Percentiles rank a stretch among this genome's conserved stretches.
phyloP scores from a whole-genome alignment of 768 basidiomycete species.

The Tephrocybe sp. region DNA sequence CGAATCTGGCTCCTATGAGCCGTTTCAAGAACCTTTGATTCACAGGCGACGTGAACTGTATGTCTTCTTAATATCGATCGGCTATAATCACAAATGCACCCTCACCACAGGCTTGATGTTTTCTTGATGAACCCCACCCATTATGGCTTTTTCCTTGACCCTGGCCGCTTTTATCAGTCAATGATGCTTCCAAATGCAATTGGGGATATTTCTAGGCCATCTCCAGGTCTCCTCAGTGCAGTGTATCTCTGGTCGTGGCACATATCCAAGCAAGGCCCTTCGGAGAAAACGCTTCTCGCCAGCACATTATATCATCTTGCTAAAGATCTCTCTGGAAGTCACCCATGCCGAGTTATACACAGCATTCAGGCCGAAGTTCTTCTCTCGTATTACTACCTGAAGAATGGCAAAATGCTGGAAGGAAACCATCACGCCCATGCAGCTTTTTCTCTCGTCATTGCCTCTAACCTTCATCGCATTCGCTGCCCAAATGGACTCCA shows the following conservation, averaged over 20 bases:
- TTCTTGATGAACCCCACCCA: constrained; percentile 17
- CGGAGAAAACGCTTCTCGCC: background rate
- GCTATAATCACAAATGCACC: background rate
- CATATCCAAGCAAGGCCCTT: constrained; percentile 25
- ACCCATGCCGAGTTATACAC: constrained; percentile 20
- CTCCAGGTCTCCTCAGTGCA: constrained; percentile 44
- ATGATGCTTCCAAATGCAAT: constrained; percentile 46
- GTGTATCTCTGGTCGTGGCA: constrained; percentile 51
- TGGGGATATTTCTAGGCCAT: constrained; percentile 43
- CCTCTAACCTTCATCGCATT: constrained; percentile 16
- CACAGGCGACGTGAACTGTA: background rate
- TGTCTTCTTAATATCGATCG: background rate
- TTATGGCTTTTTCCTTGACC: constrained; percentile 63
- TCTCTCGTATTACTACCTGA: constrained; percentile 37
- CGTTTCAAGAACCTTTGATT: background rate
- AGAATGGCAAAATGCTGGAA: constrained; percentile 17
- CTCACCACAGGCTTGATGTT: constrained; percentile 1
- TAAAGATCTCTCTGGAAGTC: constrained; percentile 3
- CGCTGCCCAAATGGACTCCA: background rate
- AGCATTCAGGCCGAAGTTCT: constrained; percentile 41
- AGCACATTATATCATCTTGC: constrained; percentile 4
- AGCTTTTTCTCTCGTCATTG: constrained; percentile 16
- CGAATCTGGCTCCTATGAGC: background rate
- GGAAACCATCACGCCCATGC: constrained; percentile 16
- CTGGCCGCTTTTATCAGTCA: constrained; percentile 41